Percentiles rank a stretch among this genome's conserved stretches.
Evolutionary conservation across 768 basidiomycete species (phyloP).

Genomic region (Chiua virens): DNA sequence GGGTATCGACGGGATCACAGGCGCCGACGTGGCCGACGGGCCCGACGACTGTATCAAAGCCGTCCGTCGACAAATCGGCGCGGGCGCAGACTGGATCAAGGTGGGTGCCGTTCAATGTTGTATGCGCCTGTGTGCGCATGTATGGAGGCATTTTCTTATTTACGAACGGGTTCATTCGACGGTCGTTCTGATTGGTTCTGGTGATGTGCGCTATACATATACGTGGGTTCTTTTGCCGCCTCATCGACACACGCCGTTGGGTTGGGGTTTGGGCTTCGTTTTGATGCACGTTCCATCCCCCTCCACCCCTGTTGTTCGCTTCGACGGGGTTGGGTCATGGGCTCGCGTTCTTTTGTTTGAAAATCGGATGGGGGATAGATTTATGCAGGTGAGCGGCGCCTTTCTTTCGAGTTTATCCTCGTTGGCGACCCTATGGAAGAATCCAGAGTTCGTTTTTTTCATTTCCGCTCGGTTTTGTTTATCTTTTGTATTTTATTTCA

Average conservation of each 20-base stretch:
- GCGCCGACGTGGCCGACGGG: constrained; percentile 61
- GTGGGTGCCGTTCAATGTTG: constrained; percentile 25
- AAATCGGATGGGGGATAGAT: constrained; percentile 35
- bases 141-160: neutral
- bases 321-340: neutral
- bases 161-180: too few relatives aligned
- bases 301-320: neutral
- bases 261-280: constrained; percentile 3
- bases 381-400: constrained; percentile 45
- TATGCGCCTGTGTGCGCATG: constrained; percentile 1
- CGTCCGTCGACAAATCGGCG: constrained; percentile 60
- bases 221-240: too few relatives aligned
- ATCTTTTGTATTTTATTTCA: too few relatives aligned
- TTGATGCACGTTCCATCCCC: constrained; percentile 13
- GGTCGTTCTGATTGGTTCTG: too few relatives aligned
- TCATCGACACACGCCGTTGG: neutral
- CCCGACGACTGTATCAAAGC: constrained; percentile 52
- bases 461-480: constrained; percentile 7
- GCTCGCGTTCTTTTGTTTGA: neutral
- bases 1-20: constrained; percentile 55
- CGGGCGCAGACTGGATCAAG: constrained; percentile 71
- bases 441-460: constrained; percentile 6
- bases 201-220: too few relatives aligned
- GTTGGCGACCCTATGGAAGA: constrained; percentile 3
- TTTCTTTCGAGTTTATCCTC: neutral